Evolutionary conservation across 2,329 filamentous ascomycete species (phyloP).

Genomic region (Pleurostoma richardsiae): DNA sequence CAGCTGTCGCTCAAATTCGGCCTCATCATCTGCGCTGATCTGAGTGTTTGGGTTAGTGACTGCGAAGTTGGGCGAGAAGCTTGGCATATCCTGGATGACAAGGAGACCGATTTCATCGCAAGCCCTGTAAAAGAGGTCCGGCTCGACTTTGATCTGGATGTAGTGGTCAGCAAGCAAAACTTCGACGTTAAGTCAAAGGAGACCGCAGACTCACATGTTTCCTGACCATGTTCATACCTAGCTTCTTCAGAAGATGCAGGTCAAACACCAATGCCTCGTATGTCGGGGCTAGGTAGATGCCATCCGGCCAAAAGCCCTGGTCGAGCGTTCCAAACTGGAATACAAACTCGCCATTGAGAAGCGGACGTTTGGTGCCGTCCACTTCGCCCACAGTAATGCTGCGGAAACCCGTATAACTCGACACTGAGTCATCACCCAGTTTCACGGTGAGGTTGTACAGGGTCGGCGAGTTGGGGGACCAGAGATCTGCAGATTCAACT

Average conservation of each 20-base stretch:
- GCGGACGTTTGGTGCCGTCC: slow-evolving; percentile 52
- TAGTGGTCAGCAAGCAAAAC: background rate
- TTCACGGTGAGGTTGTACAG: slow-evolving; percentile 61
- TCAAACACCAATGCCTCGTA: slow-evolving; percentile 65
- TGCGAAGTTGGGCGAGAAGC: slow-evolving; percentile 31
- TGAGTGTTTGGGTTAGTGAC: slow-evolving; percentile 10
- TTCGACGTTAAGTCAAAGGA: background rate
- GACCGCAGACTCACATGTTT: slow-evolving; percentile 52
- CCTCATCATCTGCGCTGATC: slow-evolving; percentile 42
- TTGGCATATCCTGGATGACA: slow-evolving; percentile 70
- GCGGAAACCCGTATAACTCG: slow-evolving; percentile 66
- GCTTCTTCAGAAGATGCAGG: slow-evolving; percentile 54
- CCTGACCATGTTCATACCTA: slow-evolving; percentile 66
- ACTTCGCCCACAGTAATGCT: slow-evolving; percentile 54
- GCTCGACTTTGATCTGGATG: slow-evolving; percentile 58
- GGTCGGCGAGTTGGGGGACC: slow-evolving; percentile 58
- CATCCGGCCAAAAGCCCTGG: slow-evolving; percentile 69
- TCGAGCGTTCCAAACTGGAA: slow-evolving; percentile 67
- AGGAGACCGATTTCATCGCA: slow-evolving; percentile 62
- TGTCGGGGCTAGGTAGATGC: slow-evolving; percentile 60
- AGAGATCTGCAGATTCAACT: slow-evolving; percentile 50
- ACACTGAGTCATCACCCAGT: slow-evolving; percentile 44
- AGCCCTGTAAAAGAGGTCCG: slow-evolving; percentile 62
- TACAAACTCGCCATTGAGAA: slow-evolving; percentile 64
- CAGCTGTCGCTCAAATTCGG: slow-evolving; percentile 61